phyloP scores from a whole-genome alignment of 306 rosid species.

The Casuarina glauca region DNA sequence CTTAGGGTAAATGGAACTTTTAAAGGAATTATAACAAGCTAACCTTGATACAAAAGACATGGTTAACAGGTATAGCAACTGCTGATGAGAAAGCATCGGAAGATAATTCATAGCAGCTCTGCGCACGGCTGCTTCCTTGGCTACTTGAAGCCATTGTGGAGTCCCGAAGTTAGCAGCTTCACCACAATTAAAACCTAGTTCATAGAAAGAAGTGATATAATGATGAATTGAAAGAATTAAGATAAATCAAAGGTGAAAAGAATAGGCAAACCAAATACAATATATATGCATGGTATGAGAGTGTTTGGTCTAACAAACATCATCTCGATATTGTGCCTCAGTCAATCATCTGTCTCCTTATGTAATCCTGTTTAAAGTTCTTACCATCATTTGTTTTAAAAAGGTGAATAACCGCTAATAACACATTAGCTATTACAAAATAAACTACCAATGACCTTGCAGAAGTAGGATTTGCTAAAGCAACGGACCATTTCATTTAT shows the following conservation, averaged over 20 bases:
- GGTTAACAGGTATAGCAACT: slow-evolving; percentile 86
- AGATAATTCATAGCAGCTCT: slow-evolving; percentile 98
- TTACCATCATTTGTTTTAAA: neutral
- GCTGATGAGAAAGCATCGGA: slow-evolving; percentile 99
- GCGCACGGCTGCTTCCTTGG: slow-evolving; percentile 98
- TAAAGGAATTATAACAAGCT: slow-evolving; percentile 14
- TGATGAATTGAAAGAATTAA: slow-evolving; percentile 19
- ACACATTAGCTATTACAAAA: neutral
- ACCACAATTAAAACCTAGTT: slow-evolving; percentile 92
- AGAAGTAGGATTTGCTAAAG: neutral
- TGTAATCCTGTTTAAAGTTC: neutral
- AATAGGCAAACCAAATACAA: neutral
- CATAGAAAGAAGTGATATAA: slow-evolving; percentile 19
- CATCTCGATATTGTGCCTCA: neutral
- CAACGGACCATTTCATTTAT: neutral
- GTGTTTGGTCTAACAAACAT: too few species aligned
- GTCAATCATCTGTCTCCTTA: neutral
- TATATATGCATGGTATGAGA: neutral
- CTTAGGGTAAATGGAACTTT: neutral
- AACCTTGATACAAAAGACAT: slow-evolving; percentile 96
- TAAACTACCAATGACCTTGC: neutral
- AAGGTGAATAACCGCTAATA: neutral
- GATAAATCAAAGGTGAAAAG: neutral
- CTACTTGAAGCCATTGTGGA: slow-evolving; percentile 92
- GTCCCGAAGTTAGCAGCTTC: slow-evolving; percentile 99